Base-by-base conservation (phyloP, 1,284 basidiomycete genomes). In the Ganoderma meredithae region DNA sequence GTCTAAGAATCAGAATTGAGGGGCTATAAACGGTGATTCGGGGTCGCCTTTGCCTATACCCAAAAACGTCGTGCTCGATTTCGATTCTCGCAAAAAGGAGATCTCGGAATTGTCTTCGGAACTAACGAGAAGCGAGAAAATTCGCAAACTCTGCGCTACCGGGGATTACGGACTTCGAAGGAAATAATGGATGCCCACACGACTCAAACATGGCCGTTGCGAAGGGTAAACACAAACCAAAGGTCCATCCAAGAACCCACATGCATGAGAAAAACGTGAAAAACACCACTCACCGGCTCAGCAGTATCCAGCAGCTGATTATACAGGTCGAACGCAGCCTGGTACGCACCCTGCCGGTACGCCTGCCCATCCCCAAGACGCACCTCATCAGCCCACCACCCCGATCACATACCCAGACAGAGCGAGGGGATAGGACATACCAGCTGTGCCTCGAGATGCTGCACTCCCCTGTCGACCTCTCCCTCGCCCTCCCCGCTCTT, bases 401-500 rank as follows among this genome's bases (percentile, higher is more conserved):
- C 36, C 8, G 36, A 39, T 5, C 0, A 8, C 36, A 39, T 2
- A 39, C 36, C 36, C 36, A 39, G 8, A 39, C 8, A 39, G 36
- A 39, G 8, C 3, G 33, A 13, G 1, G 12, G 41, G 12, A 2
- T 4, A 31, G 3, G 12, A 68, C 90, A 74, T 78, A 94, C 94
- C 78, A 96, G 81, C 78, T 97, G 95, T 33, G 95, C 95, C 77
- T 95, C 91, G 15, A 97, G 83, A 80, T 96, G 94, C 58, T 88
- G 75, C 43, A 90, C 84, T n/a, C 90, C 91, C 72, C 92, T 82
- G 65, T 88, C 86, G 65, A 86, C 84, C 27, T 80, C 78, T 17
- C 80, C 82, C 27, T 80, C 78, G 19, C 80, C 81, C 43, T 78
- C 82, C 55, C 41, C 64, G 39, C 60, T 60, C 61, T 77, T 68